Evolutionary conservation across 768 basidiomycete genomes (phyloP), one percentile per base, ranked within the genome.

Genomic region (Lentinula sp.): DNA sequence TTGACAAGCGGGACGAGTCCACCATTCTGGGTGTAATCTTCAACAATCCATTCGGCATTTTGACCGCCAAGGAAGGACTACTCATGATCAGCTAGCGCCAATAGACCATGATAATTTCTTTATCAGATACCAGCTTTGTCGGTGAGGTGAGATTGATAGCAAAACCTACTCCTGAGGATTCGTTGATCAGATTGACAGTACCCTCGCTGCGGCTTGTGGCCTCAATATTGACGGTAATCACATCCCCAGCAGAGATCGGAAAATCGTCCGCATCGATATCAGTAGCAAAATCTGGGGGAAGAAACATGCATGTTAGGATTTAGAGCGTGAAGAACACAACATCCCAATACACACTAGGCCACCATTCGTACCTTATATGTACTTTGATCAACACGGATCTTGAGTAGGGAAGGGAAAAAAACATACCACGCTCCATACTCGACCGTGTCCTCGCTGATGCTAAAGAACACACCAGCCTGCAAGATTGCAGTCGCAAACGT

Each of bases 1-100:
- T 75, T 71, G 52, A 73, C 71, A 59, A 76, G 70, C n/a, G 72
- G 70, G 12, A 76, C 75, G 6, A 68, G 42, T 16, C 23, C 35
- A 8, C 60, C 50, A 33, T 43, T 48, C 16, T 36, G 35, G n/a
- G 50, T 39, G 36, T 55, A 61, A 46, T 61, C 60, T n/a, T 50
- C 59, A 5, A 57, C 41, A n/a, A 57, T 57, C 56, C 56, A 57
- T 28, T 57, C 56, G 15, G 56, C 56, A 45, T 57, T 57, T 42
- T 57, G 56, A 10, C 56, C 56, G 5, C 36, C 56, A 42, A 57
- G 56, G 13, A 42, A 18, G 18, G 56, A 52, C 51, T 37, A 28
- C 28, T 28, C 4, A 28, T 28, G 4, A 3, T 28, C 28, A 28
- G 28, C 28, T 28, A 28, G 28, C 28, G 28, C 28, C 28, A 28